Conservation (phyloP, 164 flowering plant species). For the Macadamia tetraphylla region DNA sequence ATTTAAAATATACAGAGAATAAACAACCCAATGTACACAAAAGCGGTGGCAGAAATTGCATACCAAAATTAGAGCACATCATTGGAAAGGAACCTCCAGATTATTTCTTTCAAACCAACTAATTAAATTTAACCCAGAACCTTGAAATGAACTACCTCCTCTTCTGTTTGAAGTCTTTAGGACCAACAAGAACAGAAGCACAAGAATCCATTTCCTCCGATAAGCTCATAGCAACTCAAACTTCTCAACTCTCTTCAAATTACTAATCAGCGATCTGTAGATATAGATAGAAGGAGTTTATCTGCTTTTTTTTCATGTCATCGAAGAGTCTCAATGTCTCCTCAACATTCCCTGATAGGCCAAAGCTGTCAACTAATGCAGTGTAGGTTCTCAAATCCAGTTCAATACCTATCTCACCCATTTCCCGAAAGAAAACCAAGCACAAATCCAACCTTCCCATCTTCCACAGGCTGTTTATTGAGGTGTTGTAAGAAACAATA, state of each 20-base stretch:
- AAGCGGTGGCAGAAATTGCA: too few species aligned
- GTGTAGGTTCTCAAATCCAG: conserved; percentile 88
- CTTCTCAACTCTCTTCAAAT: conserved; percentile 60
- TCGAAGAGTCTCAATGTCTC: conserved; percentile 51
- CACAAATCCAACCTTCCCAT: conserved; percentile 66
- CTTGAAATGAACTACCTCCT: conserved; percentile 14
- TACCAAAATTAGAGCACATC: too few species aligned
- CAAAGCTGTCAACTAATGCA: conserved; percentile 71
- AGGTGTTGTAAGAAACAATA: conserved; percentile 67
- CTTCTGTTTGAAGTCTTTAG: conserved; percentile 52
- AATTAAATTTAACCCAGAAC: too few species aligned
- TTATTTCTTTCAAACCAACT: too few species aligned
- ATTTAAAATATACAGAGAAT: too few species aligned
- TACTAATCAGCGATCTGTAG: conserved; percentile 51
- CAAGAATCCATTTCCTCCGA: conserved; percentile 56
- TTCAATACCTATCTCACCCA: conserved; percentile 47
- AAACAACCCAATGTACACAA: too few species aligned
- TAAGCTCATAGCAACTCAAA: conserved; percentile 42
- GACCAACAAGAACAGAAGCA: conserved; percentile 41
- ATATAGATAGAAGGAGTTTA: conserved; percentile 59
- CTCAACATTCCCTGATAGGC: conserved; percentile 64
- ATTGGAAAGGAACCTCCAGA: too few species aligned
- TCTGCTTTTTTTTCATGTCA: conserved; percentile 56
- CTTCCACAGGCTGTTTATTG: conserved; percentile 54
- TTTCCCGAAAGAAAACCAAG: conserved; percentile 40